Base-by-base conservation (phyloP, 1,139 yeast species). In the Geotrichum cucujoidarum region DNA sequence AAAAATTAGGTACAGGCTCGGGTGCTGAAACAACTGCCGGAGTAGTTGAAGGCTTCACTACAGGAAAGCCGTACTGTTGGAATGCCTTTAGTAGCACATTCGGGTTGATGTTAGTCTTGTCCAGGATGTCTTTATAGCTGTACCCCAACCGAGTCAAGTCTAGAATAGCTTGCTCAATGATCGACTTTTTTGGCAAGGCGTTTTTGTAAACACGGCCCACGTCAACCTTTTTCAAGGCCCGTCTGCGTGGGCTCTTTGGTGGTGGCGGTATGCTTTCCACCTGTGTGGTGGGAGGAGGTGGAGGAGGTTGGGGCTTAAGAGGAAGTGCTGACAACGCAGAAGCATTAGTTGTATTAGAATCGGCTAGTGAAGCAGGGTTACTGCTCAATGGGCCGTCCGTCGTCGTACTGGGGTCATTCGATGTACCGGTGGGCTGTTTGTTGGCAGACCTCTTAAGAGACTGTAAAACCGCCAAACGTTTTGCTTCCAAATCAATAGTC, bases 401-500 rank as follows among this genome's bases (percentile, higher is more conserved):
- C n/a, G n/a, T 17, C 13, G 30, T 11, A 27, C 13, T 2, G 13
- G 30, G 2, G 21, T 29, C 32, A 13, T 16, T 38, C 14, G 29
- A 20, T 6, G 20, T 4, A 8, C 30, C 2, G 20, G 13, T 33
- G 5, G 31, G n/a, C 10, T 18, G 32, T 17, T 29, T 22, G 17
- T 31, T 13, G 3, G 40, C 31, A 32, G 38, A 34, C 39, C 32
- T 47, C 33, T 31, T 20, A 29, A 39, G 34, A 20, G 50, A 47
- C 35, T 32, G 41, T 4, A 47, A 30, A 3, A 47, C 46, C 11
- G 50, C 50, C 13, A 47, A 17, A n/a, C 50, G 27, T 22, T 47
- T 47, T n/a, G 46, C 50, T 47, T 47, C 50, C 11, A 47, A 32
- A 17, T 41, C 46, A 3, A 18, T 30, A n/a, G 38, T 24, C n/a